Base-by-base conservation (phyloP, 2,329 filamentous ascomycete species). In the Iodosphaeria phyllophila region DNA sequence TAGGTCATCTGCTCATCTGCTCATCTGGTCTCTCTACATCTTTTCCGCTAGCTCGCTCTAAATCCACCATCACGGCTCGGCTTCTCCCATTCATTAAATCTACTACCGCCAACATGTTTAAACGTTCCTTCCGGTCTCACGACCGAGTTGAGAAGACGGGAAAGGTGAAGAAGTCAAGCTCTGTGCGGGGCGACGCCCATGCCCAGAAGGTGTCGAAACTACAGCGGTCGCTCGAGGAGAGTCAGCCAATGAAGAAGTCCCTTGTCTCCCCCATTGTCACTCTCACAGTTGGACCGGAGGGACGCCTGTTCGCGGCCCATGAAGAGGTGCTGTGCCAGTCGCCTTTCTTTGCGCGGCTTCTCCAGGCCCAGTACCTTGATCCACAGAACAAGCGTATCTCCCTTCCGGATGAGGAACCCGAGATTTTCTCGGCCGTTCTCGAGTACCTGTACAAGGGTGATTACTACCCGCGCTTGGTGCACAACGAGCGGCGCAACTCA, bases 391-490 rank as follows among this genome's bases (percentile, higher is more conserved):
- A 69, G 69, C 82, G 68, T 51, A 74, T 68, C 60, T 77, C 60
- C 60, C 76, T 66, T 43, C 60, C 60, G 35, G 60, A 68, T 43
- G 75, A 78, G 64, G 80, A 92, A 59, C 82, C 84, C 39, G 83
- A 92, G 60, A 68, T 91, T 50, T 79, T 93, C 54, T 91, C 82
- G 48, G 84, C 77, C 44, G 63, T 93, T 43, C 80, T 93, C 57
- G 84, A 93, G 60, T 93, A 84, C 51, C 71, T 93, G 38, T 93
- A 93, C 74, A 92, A 91, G 61, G 82, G 79, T 38, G 83, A 92
- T 64, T 92, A 92, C 58, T 89, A 78, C 52, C 84, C 84, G 28
- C 78, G 82, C 51, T 64, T 93, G 56, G 47, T 92, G 39, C 79
- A 82, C 52, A 78, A 79, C 66, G 82, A 78, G 64, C 73, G 74